Evolutionary conservation across 176 grass and related monocot species (phyloP).

Genomic region (Rhynchospora tenuis): DNA sequence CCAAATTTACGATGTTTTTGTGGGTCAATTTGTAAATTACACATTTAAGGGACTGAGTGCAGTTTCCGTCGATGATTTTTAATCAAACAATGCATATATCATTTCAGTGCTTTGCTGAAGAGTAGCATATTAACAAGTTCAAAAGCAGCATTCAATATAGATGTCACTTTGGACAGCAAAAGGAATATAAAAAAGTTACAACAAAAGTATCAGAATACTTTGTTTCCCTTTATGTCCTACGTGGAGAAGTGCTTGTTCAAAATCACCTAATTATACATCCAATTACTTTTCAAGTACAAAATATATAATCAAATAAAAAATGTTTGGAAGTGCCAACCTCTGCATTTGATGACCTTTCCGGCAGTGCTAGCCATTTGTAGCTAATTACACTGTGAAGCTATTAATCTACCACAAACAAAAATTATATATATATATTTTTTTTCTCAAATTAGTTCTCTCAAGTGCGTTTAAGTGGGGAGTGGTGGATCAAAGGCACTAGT

Average conservation of each 20-base stretch:
- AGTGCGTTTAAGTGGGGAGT: background rate
- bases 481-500: background rate
- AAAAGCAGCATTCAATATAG: too few relatives aligned
- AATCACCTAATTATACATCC: background rate
- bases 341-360: constrained; percentile 77
- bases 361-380: constrained; percentile 49
- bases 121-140: background rate
- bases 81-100: background rate
- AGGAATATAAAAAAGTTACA: too few relatives aligned
- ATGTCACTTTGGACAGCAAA: too few relatives aligned
- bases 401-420: background rate
- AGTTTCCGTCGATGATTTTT: background rate
- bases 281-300: background rate
- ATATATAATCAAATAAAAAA: background rate
- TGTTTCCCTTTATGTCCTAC: too few relatives aligned
- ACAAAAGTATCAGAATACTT: too few relatives aligned
- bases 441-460: background rate
- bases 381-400: background rate
- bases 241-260: background rate
- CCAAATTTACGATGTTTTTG: background rate
- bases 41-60: background rate
- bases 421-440: background rate
- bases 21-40: background rate
- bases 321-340: constrained; percentile 30
- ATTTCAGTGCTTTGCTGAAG: background rate